Base-by-base conservation (phyloP, 2,329 filamentous ascomycete genomes). In the Calycina herbarum region DNA sequence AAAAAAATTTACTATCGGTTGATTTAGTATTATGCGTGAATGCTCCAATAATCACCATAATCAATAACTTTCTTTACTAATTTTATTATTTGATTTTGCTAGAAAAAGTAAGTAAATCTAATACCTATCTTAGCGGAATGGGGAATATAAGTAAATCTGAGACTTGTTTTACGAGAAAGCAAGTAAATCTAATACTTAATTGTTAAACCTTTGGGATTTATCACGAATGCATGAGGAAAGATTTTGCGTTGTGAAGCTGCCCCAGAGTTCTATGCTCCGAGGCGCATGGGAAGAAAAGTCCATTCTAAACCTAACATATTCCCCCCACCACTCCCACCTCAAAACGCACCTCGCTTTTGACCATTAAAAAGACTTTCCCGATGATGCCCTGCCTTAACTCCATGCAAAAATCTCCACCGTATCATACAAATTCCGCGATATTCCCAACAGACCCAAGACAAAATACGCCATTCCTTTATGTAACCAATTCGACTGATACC, bases 191-290 rank as follows among this genome's bases (percentile, higher is more conserved):
- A 3, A 38, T 38, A 38, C 35, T 38, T 38, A 29, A 35, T 8
- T 7, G 10, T 35, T 13, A 20, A 20, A 20, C 17, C 42, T 48
- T 11, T 11, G 7, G 27, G 4, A 29, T 29, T 51, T 10, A 10
- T 51, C 45, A 51, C 45, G 27, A 29, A 31, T 33, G 11, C 54
- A 57, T 57, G 13, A 27, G 11, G 54, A 57, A 33, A 57, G 3
- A 57, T 20, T 57, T 17, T 17, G 24, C 63, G 40, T 56, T 64
- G 60, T 42, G 40, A 57, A 66, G 67, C 66, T 68, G 65, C 66
- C 67, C 65, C 69, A 70, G 70, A 71, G 67, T 63, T 68, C 65
- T 71, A 70, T 71, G 69, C 70, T 71, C 68, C 68, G 68, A 70
- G 65, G 66, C 66, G 67, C 73, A 66, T 62, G 51, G 48, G 64